phyloP scores from a whole-genome alignment of 2,329 filamentous ascomycete genomes.

The Fusarium euwallaceae region DNA sequence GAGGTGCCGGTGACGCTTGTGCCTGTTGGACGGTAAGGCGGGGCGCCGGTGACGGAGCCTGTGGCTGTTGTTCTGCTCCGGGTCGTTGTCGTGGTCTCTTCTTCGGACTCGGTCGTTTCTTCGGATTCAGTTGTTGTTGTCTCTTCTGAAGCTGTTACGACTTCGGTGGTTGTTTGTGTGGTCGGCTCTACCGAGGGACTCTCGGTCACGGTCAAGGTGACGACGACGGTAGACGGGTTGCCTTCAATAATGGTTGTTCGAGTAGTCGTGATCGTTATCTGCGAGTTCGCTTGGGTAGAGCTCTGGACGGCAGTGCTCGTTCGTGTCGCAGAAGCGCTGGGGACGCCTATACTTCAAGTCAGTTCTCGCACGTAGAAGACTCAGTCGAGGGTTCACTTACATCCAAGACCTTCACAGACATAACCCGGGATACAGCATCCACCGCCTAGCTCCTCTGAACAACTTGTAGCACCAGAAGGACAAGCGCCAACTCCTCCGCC shows the following conservation, averaged over 20 bases:
- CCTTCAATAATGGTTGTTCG: constrained; percentile 54
- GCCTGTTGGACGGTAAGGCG: constrained; percentile 63
- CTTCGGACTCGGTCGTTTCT: neutral
- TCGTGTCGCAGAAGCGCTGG: constrained; percentile 49
- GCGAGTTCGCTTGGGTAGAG: constrained; percentile 28
- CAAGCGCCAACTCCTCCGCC: constrained; percentile 74
- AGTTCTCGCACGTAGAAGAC: constrained; percentile 1
- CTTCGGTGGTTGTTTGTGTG: constrained; percentile 51
- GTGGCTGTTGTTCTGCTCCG: constrained; percentile 50
- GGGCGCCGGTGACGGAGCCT: constrained; percentile 53
- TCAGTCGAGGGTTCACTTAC: constrained; percentile 59
- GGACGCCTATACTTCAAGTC: constrained; percentile 46
- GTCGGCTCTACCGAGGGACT: constrained; percentile 54
- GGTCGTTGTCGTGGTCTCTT: constrained; percentile 3
- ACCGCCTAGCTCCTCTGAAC: constrained; percentile 74
- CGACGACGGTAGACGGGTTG: constrained; percentile 56
- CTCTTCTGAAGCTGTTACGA: constrained; percentile 47
- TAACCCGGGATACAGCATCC: constrained; percentile 83
- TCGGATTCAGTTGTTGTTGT: constrained; percentile 18
- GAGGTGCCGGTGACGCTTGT: constrained; percentile 51
- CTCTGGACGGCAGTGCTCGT: constrained; percentile 34
- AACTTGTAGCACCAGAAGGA: constrained; percentile 72
- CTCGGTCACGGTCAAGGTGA: constrained; percentile 57
- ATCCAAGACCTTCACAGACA: constrained; percentile 77
- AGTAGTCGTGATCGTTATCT: constrained; percentile 55